Evolutionary conservation across 495 filamentous ascomycete genomes (phyloP), one percentile per base, ranked within the genome.

Genomic region (Penicillium longicatenatum): DNA sequence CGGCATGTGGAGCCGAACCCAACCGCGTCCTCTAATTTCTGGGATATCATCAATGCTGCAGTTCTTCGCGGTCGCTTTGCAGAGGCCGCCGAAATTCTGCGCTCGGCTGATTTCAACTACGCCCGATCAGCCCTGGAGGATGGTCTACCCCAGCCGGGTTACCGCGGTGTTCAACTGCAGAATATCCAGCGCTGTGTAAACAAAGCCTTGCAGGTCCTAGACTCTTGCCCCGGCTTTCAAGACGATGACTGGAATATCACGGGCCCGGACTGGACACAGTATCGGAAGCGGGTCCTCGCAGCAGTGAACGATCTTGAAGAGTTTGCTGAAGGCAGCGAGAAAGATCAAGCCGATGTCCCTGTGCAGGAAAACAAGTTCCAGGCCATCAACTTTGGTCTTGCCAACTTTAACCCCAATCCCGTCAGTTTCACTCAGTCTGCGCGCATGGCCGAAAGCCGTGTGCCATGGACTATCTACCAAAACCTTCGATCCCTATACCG

Each of bases 391-490:
- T 87, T 87, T 61, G 82, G 79, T n/a, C 61, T 82, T 29, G 70
- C 68, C 2, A 72, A 68, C 54, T 54, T 66, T 14, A 17, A 43
- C 2, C 69, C 73, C 43, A 71, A 69, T 42, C 51, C 63, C 8
- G 52, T 70, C 20, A 77, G 77, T 8, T 79, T 87, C 52, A 82
- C 81, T 19, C 82, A 84, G 53, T 81, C 88, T 26, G 86, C 87
- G 47, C 82, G 88, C 37, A 86, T 86, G 71, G 91, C 90, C 0
- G 88, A 89, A 70, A 92, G 89, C 65, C 84, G 83, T 54, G 86
- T 97, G 20, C 92, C 93, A 0, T 95, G 89, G 89, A 82, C 85
- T 9, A 85, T 97, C 17, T 96, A 93, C 61, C 84, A 93, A 56
- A 91, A 84, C 58, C 73, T 97, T 30, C 81, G 85, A 44, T 79